Conservation (phyloP, 495 filamentous ascomycete genomes). For the Aspergillus coremiiformis region DNA sequence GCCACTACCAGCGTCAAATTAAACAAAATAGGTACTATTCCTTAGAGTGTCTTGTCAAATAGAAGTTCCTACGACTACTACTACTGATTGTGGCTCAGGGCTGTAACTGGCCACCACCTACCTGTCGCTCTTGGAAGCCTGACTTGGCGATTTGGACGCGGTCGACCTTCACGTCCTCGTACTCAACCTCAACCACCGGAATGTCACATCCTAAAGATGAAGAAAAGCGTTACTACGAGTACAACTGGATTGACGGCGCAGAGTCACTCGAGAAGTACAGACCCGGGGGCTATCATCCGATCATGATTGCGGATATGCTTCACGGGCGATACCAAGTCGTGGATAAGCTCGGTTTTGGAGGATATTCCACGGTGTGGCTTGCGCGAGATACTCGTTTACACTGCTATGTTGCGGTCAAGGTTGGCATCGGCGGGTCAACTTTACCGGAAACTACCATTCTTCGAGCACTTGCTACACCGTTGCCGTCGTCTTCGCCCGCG, state of each 20-base stretch:
- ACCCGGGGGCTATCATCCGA: constrained; percentile 39
- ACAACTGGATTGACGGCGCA: constrained; percentile 28
- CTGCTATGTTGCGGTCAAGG: constrained; percentile 29
- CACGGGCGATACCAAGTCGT: constrained; percentile 37
- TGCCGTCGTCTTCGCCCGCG: not conserved
- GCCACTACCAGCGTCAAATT: too few species aligned
- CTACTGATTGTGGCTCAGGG: too few species aligned
- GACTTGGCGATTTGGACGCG: too few species aligned
- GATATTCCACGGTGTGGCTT: constrained; percentile 50
- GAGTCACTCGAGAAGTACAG: constrained; percentile 29
- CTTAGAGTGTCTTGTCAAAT: too few species aligned
- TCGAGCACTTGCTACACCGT: constrained; percentile 14
- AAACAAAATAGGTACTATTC: too few species aligned
- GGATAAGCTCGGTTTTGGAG: constrained; percentile 49
- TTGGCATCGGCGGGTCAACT: constrained; percentile 18
- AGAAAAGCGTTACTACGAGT: constrained; percentile 3
- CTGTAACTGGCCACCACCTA: too few species aligned
- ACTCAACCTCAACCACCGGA: too few species aligned
- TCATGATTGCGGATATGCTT: constrained; percentile 36
- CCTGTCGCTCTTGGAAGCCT: too few species aligned
- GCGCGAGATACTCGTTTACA: constrained; percentile 33
- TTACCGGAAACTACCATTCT: constrained; percentile 19
- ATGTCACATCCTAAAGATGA: too few species aligned
- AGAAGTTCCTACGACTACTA: too few species aligned
- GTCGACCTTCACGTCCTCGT: too few species aligned